Evolutionary conservation across 2,329 filamentous ascomycete genomes (phyloP), one percentile per base, ranked within the genome.

Genomic region (Chaetomium globosum): DNA sequence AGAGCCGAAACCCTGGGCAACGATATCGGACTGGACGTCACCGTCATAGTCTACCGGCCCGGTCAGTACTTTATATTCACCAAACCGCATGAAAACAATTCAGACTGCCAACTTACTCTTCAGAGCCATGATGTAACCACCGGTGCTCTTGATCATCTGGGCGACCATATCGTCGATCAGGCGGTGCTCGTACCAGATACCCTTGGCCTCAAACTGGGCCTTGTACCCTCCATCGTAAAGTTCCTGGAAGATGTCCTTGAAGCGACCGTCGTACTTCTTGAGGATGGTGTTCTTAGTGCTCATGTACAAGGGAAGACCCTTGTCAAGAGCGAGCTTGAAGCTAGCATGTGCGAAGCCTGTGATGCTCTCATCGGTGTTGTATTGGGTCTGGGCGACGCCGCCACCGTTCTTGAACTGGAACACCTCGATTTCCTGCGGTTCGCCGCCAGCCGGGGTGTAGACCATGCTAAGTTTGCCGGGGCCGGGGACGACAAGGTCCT

Each of bases 241-340:
- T 76, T 96, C 91, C 85, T 99, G 91, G 88, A 99, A 99, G 79
- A 98, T 96, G 76, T 99, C 95, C 89, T 98, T 98, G 87, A 99
- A 99, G 74, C 91, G 87, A 61, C 95, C 95, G 77, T 99, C 95
- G 81, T 99, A 99, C 80, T 93, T 94, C 86, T 99, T 99, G 73
- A 99, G 83, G 74, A 99, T 99, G 73, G 95, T 99, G 86, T 98
- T 98, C 90, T 99, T 99, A 80, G 95, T 99, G 86, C 92, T 97
- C 94, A 98, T 96, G 85, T 98, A 99, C 75, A 99, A 84, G n/a
- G 95, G 95, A 71, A 96, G 83, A 69, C 83, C 83, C 86, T 97
- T 95, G 79, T 87, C 84, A 54, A 98, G 82, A 39, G 95, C 94
- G 72, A 97, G 87, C 88, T 97, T 96, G 88, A 99, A 98, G 72